These are phyloP conservation scores for Cenchrus purpureus DNA, from an alignment of 176 grass and related monocot genomes.

Conservation along the genomic window DNA sequence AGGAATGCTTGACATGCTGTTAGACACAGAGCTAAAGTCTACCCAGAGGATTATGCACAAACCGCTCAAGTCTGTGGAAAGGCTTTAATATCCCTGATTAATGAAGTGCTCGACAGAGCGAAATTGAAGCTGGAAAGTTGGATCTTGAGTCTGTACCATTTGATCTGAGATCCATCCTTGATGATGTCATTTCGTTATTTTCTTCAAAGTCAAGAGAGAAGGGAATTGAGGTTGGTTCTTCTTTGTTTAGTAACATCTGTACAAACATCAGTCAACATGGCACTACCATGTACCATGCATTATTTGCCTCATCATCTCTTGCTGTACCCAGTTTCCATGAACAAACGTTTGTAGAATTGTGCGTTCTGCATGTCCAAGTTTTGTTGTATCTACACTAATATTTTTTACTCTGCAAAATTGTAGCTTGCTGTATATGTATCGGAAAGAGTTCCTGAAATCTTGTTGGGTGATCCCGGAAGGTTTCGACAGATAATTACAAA, in stretches of 20 bases:
- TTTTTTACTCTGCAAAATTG: constrained; percentile 40
- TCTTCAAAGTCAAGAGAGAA: constrained; percentile 81
- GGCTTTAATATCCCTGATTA: constrained; percentile 87
- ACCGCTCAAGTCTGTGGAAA: constrained; percentile 95
- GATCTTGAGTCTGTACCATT: constrained; percentile 86
- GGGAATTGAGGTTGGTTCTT: constrained; percentile 78
- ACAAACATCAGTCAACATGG: not conserved
- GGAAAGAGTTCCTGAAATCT: constrained; percentile 84
- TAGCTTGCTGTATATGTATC: constrained; percentile 99
- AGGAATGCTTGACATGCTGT: constrained; percentile 99
- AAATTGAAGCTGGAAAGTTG: constrained; percentile 91
- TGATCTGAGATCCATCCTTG: constrained; percentile 83
- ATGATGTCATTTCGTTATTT: constrained; percentile 90
- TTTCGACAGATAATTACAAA: constrained; percentile 99
- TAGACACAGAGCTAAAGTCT: constrained; percentile 77
- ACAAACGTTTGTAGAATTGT: constrained; percentile 16
- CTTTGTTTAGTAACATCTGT: not conserved
- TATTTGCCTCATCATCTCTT: constrained; percentile 19
- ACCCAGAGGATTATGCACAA: constrained; percentile 93
- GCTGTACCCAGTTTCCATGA: constrained; percentile 15
- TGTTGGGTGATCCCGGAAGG: constrained; percentile 95
- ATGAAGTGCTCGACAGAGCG: constrained; percentile 96
- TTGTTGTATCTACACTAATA: constrained; percentile 43
- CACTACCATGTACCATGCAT: constrained; percentile 34
- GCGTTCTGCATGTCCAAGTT: constrained; percentile 18